A percentile compares a stretch with the other conserved stretches of the same genome.
Conservation (phyloP, 345 rosid species). For the Murraya koenigii region DNA sequence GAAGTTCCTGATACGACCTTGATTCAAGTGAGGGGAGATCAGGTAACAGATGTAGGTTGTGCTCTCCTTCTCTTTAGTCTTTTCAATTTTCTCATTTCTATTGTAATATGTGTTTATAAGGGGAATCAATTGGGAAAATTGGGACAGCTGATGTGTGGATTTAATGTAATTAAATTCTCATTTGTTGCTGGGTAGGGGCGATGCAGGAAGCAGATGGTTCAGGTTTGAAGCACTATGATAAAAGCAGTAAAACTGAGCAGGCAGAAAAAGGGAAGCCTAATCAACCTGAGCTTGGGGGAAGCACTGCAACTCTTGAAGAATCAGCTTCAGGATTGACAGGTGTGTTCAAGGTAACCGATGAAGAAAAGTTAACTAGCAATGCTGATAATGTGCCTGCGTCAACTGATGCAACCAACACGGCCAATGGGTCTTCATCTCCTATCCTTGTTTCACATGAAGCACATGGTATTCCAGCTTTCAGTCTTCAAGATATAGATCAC, state of each 20-base stretch:
- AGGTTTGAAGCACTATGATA: conserved; percentile 37
- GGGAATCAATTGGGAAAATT: conserved; percentile 16
- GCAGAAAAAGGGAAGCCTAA: conserved; percentile 15
- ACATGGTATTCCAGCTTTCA: conserved; percentile 21
- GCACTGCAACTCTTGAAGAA: conserved; percentile 26
- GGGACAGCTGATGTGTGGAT: conserved; percentile 21
- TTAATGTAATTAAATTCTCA: conserved; percentile 61
- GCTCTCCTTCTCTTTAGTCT: conserved; percentile 43
- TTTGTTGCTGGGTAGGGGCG: conserved; percentile 88
- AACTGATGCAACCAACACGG: conserved; percentile 14
- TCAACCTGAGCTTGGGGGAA: conserved; percentile 8
- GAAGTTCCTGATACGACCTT: conserved; percentile 41
- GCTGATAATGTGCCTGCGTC: conserved; percentile 27
- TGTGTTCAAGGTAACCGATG: conserved; percentile 24
- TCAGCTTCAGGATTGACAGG: conserved; percentile 11
- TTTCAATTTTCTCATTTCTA: conserved; percentile 14
- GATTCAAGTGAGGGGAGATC: conserved; percentile 54
- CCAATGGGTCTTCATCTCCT: conserved; percentile 27
- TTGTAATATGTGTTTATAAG: conserved; percentile 1
- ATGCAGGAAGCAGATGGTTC: conserved; percentile 81
- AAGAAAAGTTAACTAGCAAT: conserved; percentile 27
- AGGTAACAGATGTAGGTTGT: conserved; percentile 84
- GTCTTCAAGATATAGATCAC: conserved; percentile 15
- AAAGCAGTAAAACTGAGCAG: conserved; percentile 24
- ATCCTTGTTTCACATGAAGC: conserved; percentile 23